Evolutionary conservation across 2,329 filamentous ascomycete genomes (phyloP), one percentile per base, ranked within the genome.

Genomic region (Trichoderma brevicompactum): DNA sequence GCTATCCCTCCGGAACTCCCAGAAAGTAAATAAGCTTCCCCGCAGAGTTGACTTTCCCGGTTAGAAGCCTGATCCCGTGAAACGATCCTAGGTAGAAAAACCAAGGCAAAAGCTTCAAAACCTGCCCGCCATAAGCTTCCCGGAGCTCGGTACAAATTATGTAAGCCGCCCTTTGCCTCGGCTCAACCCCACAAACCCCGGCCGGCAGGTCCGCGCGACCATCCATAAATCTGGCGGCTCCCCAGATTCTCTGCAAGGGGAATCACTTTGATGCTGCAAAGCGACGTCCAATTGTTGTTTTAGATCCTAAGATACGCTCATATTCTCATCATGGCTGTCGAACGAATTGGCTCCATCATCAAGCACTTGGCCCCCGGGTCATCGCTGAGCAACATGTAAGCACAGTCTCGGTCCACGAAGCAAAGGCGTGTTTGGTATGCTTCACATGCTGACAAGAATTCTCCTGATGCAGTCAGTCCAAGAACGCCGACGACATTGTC

Each of bases 401-500:
- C 12, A n/a, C 28, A 38, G 23, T 28, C 23, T 28, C 23, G 23
- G 23, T 28, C 23, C 5, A 5, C 23, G 5, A 28, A 28, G 23
- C 23, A 2, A 46, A 23, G 44, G 52, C 50, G 38, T 28, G n/a
- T 17, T 44, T 17, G 9, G 23, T 9, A 49, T 46, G 28, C 53
- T 54, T 36, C 49, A 23, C 53, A 46, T 54, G 63, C 65, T 65
- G 32, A 66, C 68, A 67, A 50, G 46, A 28, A 55, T 44, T n/a
- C n/a, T 28, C 36, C 46, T 15, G 36, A 9, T 52, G 49, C 66
- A 97, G 93, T 75, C 93, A 92, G 65, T 88, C 92, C 72, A 94
- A 98, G 83, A 96, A 96, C 79, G 87, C 94, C 71, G 94, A 98
- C 77, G 95, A 99, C 82, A 85, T 99, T 63, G 95, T 99, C 76